These are phyloP conservation scores for Cystofilobasidium macerans DNA, from an alignment of 768 basidiomycete species.

Conservation along the genomic window DNA sequence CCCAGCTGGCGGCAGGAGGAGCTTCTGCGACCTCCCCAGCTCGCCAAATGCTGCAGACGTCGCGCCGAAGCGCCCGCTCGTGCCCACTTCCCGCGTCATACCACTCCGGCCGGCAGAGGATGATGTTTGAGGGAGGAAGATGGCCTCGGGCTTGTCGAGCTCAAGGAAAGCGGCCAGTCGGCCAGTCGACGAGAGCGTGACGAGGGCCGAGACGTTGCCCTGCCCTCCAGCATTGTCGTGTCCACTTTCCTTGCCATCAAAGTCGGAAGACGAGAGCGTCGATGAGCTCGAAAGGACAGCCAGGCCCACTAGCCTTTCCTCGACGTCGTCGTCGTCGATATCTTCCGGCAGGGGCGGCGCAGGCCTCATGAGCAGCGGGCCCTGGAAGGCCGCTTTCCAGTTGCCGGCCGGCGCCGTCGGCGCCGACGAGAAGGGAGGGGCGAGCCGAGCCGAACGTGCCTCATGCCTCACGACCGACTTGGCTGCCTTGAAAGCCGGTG, in stretches of 20 bases:
- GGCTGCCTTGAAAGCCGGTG: too few species aligned
- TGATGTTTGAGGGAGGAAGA: neutral
- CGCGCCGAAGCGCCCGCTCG: too few species aligned
- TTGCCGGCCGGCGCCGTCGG: too few species aligned
- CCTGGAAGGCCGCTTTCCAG: neutral
- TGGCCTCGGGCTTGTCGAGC: constrained; percentile 3
- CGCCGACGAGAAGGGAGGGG: too few species aligned
- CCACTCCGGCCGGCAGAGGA: neutral
- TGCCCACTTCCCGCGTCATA: neutral
- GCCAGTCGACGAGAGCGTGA: neutral
- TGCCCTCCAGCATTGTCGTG: neutral
- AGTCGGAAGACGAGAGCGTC: neutral
- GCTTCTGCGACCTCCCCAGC: neutral
- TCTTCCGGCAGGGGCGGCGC: neutral
- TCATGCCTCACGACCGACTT: too few species aligned
- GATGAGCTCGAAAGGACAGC: neutral
- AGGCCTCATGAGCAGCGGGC: neutral
- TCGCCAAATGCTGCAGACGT: too few species aligned
- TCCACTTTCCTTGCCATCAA: neutral
- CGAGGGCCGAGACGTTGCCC: neutral
- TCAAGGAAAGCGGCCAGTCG: neutral
- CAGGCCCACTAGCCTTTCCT: neutral
- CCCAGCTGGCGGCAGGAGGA: neutral
- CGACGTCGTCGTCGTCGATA: neutral
- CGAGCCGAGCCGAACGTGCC: neutral